phyloP scores from a whole-genome alignment of 1,139 yeast species.

The Nakaseomyces delphensis region DNA sequence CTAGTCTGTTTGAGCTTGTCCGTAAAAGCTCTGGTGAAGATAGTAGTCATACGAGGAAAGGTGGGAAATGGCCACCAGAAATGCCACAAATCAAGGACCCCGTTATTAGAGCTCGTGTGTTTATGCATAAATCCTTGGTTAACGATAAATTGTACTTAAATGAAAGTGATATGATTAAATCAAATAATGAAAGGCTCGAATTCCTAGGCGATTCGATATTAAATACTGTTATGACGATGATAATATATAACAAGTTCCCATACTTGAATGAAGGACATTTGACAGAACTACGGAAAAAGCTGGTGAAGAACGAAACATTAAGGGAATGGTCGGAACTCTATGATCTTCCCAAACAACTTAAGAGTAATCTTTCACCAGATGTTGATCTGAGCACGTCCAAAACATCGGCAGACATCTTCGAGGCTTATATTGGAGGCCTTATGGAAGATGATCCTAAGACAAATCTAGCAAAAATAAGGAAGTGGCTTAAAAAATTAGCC shows the following conservation, averaged over 20 bases:
- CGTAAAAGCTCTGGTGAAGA: conserved; percentile 13
- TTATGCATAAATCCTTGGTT: conserved; percentile 70
- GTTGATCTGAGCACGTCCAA: conserved; percentile 26
- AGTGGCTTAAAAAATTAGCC: conserved; percentile 54
- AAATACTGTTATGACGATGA: conserved; percentile 60
- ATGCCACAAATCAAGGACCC: conserved; percentile 61
- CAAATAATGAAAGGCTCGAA: conserved; percentile 86
- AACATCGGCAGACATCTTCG: conserved; percentile 46
- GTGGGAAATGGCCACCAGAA: conserved; percentile 45
- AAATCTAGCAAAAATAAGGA: conserved; percentile 41
- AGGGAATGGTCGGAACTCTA: conserved; percentile 65
- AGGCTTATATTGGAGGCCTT: conserved; percentile 85
- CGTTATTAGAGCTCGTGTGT: conserved; percentile 58
- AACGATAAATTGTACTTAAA: conserved; percentile 50
- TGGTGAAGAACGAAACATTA: conserved; percentile 69
- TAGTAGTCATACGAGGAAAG: conserved; percentile 8
- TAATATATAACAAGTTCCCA: conserved; percentile 60
- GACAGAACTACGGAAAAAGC: conserved; percentile 57
- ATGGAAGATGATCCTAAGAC: conserved; percentile 46
- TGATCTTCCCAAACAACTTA: conserved; percentile 55
- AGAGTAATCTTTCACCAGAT: conserved; percentile 30
- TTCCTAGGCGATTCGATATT: conserved; percentile 88
- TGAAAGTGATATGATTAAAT: conserved; percentile 47
- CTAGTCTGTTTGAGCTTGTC: conserved; percentile 18
- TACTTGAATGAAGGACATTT: conserved; percentile 73